phyloP scores from a whole-genome alignment of 2,329 filamentous ascomycete species.

The Epichloe uncinata region DNA sequence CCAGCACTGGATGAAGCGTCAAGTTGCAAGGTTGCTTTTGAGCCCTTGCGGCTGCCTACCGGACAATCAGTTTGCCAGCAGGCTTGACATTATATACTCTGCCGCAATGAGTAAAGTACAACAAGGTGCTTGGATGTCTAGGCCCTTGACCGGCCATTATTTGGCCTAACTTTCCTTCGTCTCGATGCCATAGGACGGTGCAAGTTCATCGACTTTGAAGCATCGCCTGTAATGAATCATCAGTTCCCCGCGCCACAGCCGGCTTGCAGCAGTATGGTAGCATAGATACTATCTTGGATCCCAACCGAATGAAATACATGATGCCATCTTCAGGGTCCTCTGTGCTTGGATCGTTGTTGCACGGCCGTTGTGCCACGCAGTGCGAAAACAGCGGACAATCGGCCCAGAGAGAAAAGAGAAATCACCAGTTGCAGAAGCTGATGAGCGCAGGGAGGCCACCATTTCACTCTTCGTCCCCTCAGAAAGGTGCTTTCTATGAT shows the following conservation, averaged over 20 bases:
- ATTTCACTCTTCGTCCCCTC: neutral
- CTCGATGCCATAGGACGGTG: neutral
- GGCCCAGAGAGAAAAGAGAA: too few relatives aligned
- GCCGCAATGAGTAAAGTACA: neutral
- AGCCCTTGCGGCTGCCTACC: neutral
- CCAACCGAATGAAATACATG: neutral
- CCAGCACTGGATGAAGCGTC: neutral
- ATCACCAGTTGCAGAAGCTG: too few relatives aligned
- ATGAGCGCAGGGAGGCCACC: too few relatives aligned
- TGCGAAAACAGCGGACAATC: too few relatives aligned
- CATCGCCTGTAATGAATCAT: neutral
- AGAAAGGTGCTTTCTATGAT: neutral
- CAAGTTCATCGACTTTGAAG: neutral
- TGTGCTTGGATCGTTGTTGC: neutral
- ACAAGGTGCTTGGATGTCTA: neutral
- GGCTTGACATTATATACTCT: constrained; percentile 1
- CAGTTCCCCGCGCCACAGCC: neutral
- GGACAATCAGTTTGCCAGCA: neutral
- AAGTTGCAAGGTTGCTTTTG: neutral
- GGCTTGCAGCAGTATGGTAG: neutral
- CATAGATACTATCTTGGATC: neutral
- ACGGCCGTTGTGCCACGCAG: neutral
- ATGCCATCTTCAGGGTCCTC: neutral
- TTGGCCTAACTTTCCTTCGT: neutral
- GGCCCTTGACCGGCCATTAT: too few relatives aligned